Evolutionary conservation across 768 basidiomycete genomes (phyloP), one percentile per base, ranked within the genome.

Genomic region (Lentinula lateritia): DNA sequence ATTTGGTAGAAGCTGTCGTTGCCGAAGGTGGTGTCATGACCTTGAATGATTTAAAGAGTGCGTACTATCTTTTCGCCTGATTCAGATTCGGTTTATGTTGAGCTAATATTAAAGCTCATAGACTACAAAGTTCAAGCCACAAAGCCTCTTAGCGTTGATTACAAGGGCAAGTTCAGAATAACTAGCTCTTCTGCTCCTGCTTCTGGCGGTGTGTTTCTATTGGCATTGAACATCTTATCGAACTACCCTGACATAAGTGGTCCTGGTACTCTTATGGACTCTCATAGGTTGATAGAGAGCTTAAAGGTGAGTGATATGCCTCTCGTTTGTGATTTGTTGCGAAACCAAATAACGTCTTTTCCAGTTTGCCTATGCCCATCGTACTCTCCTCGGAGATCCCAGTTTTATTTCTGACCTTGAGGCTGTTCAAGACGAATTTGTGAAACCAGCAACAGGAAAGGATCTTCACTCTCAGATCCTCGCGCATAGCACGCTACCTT

Each of bases 11-110:
- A 13, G 64, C 67, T 5, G 64, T 64, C 10, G 28, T 15, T 28
- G 52, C 45, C 15, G 57, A 58, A 32, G 67, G 67, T 1, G 67
- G 67, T 2, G 66, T 68, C 53, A 50, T 68, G 18, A 63, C 66
- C 9, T 50, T 61, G 8, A 38, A 58, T 36, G 65, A 65, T 38
- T 56, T 67, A 0, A 61, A 61, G 52, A 52, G 60, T 61, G 34
- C 60, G 46, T 28, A 15, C 16, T 8, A 7, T 39, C 28, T 7
- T 6, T 20, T 28, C 28, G 28, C 28, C 28, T 28, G 3, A 28
- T 28, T 28, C 28, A 28, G 6, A 39, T 20, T 32, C 42, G 8
- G 35, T 50, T 18, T 16, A 18, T 12, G 28, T 28, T 28, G 28
- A 28, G 28, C 28, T 28, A 28, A 28, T 28, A 28, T 28, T 28